A percentile compares a stretch with the other conserved stretches of the same genome.
These are phyloP conservation scores for Pseudodiploospora longispora DNA, from an alignment of 2,329 filamentous ascomycete species.

Conservation along the genomic window DNA sequence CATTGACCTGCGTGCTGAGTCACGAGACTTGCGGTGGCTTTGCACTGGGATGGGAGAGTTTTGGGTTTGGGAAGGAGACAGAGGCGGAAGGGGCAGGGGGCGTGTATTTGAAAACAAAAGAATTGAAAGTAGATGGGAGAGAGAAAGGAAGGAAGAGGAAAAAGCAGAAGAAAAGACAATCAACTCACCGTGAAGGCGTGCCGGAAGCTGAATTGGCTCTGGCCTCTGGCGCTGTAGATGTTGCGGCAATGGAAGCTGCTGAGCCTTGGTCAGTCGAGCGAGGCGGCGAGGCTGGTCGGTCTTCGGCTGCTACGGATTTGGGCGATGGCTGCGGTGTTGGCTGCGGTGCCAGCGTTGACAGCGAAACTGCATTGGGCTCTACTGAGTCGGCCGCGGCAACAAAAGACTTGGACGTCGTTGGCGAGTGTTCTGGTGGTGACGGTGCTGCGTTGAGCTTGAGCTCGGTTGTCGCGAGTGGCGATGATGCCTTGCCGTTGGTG, in stretches of 20 bases:
- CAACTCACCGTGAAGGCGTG: not conserved
- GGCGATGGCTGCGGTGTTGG: not conserved
- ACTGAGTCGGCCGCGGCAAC: too few relatives aligned
- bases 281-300: too few relatives aligned
- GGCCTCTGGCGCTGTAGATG: not conserved
- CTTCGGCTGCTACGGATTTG: too few relatives aligned
- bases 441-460: not conserved
- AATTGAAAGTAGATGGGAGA: too few relatives aligned
- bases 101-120: too few relatives aligned
- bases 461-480: conserved; percentile 4
- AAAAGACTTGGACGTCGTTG: not conserved
- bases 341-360: not conserved
- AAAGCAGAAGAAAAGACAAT: not conserved
- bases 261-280: too few relatives aligned
- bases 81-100: too few relatives aligned
- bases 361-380: not conserved
- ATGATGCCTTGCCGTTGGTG: conserved; percentile 3
- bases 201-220: not conserved
- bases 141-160: not conserved
- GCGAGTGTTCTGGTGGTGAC: not conserved
- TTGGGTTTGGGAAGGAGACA: too few relatives aligned
- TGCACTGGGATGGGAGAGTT: too few relatives aligned
- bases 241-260: not conserved
- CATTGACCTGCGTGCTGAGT: too few relatives aligned
- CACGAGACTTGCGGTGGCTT: too few relatives aligned